A percentile compares a stretch with the other conserved stretches of the same genome.
Conservation (phyloP, 257 asterid species). For the Solanum rostratum region DNA sequence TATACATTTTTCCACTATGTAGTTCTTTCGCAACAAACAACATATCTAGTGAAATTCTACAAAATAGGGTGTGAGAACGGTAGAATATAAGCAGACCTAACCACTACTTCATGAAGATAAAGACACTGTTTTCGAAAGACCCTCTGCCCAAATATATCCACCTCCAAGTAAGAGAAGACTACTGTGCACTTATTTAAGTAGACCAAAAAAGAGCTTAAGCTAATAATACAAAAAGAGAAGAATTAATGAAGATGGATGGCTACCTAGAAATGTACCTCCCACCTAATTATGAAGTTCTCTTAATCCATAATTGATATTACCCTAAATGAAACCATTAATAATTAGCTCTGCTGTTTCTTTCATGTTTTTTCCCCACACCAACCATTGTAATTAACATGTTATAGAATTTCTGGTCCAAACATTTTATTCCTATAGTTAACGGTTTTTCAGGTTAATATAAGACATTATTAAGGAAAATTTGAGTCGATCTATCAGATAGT, state of each 20-base stretch:
- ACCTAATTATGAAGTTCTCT: slow-evolving; percentile 60
- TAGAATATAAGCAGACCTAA: too few relatives aligned
- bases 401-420: slow-evolving; percentile 9
- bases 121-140: too few relatives aligned
- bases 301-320: neutral
- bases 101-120: too few relatives aligned
- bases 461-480: neutral
- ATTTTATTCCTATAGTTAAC: slow-evolving; percentile 3
- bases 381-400: slow-evolving; percentile 10
- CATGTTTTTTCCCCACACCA: slow-evolving; percentile 12
- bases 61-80: too few relatives aligned
- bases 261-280: slow-evolving; percentile 29
- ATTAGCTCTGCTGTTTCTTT: slow-evolving; percentile 48
- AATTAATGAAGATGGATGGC: slow-evolving; percentile 1
- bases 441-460: neutral
- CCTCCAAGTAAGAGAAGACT: too few relatives aligned
- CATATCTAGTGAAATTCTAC: too few relatives aligned
- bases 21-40: neutral
- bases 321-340: slow-evolving; percentile 12
- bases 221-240: slow-evolving; percentile 22
- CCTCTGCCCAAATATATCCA: too few relatives aligned
- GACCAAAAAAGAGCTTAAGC: slow-evolving; percentile 9
- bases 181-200: neutral
- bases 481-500: neutral
- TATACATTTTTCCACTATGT: neutral